Base-by-base conservation (phyloP, 1,284 basidiomycete genomes). In the Farysia itapuensis region DNA sequence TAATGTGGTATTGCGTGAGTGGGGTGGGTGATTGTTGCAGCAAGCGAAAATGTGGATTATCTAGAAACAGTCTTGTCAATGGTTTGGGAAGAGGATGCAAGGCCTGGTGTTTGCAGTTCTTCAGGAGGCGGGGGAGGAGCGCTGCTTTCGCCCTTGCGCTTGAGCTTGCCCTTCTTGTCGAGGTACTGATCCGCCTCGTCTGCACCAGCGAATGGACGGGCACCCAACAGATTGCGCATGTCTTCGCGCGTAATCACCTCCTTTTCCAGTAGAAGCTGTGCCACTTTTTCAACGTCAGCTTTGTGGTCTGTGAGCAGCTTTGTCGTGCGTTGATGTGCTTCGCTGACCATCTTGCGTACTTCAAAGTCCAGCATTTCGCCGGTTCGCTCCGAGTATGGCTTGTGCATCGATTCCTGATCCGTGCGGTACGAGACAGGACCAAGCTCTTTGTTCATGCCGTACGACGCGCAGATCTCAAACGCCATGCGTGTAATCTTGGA, bases 401-500 rank as follows among this genome's bases (percentile, higher is more conserved):
- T 98, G 64, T 90, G 90, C 86, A 92, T 94, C 26, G 83, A 82
- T 77, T 96, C 92, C 45, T 86, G 86, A 35, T 89, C 83, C 25
- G 88, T 87, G 43, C 91, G 91, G 76, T 97, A 99, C 67, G 89
- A 92, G 60, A 99, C 88, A 2, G 95, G 95, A 1, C 94, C 94
- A 54, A 99, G 90, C 40, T 86, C 84, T 40, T 84, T 82, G 79
- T 94, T 94, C 94, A 99, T 97, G 50, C 94, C 94, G 73, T 77
- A 79, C 45, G 75, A 77, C 11, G 77, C 73, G 58, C 81, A 81
- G 26, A 83, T 90, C 79, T 97, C 93, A 63, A 94, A 96, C 2
- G 94, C 95, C 86, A 97, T 92, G 60, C 89, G 86, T 8, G 95
- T 96, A 66, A 98, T 95, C 81, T 97, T 98, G 78, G 94, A 90